Percentiles rank a stretch among this genome's conserved stretches.
Conservation (phyloP, 75 land plant species). For the Cupressus sempervirens region DNA sequence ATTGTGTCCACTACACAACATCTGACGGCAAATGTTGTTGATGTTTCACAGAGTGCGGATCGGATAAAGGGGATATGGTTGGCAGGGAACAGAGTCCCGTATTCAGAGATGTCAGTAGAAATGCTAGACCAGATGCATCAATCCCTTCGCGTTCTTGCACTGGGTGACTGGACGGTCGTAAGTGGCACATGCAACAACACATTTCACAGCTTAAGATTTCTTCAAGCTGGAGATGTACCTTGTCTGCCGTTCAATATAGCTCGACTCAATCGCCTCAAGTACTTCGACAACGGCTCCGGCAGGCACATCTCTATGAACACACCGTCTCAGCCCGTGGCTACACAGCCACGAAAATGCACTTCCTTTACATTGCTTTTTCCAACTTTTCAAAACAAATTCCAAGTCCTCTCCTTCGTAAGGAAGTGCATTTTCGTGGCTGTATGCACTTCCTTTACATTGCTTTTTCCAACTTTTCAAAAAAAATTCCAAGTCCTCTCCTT, state of each 20-base stretch:
- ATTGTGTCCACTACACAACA: background rate
- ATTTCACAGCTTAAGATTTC: background rate
- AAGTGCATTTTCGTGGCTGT: too few species aligned
- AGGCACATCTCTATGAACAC: background rate
- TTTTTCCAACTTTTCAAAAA: too few species aligned
- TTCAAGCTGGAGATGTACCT: constrained; percentile 2
- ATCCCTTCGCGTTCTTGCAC: background rate
- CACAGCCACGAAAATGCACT: too few species aligned
- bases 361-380: too few species aligned
- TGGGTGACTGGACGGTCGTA: background rate
- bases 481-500: too few species aligned
- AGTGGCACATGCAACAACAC: background rate
- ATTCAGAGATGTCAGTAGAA: background rate
- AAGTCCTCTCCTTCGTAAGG: too few species aligned
- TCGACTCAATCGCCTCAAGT: background rate
- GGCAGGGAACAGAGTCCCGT: background rate
- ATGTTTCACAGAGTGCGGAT: background rate
- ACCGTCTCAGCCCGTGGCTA: background rate
- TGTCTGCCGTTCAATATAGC: background rate
- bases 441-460: too few species aligned
- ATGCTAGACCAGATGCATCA: constrained; percentile 6
- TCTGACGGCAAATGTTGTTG: background rate
- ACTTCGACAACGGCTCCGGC: background rate
- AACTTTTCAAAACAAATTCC: too few species aligned
- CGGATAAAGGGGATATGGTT: constrained; percentile 2